These are phyloP conservation scores for Trichoderma arundinaceum DNA, from an alignment of 2,329 filamentous ascomycete species.

Conservation along the genomic window DNA sequence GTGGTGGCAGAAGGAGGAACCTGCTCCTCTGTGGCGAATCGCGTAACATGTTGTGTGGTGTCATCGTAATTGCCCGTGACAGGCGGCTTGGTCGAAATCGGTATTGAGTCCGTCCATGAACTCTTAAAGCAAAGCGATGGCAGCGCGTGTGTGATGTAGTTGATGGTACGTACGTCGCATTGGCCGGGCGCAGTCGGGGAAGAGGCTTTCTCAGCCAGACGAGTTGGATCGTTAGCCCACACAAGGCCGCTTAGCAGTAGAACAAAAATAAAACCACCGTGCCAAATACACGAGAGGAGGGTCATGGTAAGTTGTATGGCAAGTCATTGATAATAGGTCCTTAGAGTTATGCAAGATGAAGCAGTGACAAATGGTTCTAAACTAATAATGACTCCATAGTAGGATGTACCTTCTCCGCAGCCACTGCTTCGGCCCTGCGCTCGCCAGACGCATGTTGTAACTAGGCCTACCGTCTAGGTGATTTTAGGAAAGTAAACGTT, in stretches of 20 bases:
- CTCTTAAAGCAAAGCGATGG: conserved; percentile 76
- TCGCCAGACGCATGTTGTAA: not conserved
- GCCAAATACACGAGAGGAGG: conserved; percentile 24
- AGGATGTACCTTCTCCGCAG: conserved; percentile 4
- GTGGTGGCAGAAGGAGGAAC: not conserved
- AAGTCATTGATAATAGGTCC: conserved; percentile 21
- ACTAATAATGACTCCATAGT: not conserved
- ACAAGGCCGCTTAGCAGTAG: conserved; percentile 7
- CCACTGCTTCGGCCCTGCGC: not conserved
- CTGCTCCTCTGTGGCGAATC: conserved; percentile 4
- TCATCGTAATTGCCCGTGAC: not conserved
- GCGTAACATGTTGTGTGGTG: conserved; percentile 7
- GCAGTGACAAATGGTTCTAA: not conserved
- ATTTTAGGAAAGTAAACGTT: conserved; percentile 7
- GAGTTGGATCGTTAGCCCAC: conserved; percentile 9
- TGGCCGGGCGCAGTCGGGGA: conserved; percentile 13
- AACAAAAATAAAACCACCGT: conserved; percentile 2
- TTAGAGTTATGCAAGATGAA: not conserved
- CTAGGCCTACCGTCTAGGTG: not conserved
- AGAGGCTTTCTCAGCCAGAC: not conserved
- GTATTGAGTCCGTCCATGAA: conserved; percentile 54
- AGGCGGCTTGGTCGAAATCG: conserved; percentile 29
- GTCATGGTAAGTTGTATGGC: conserved; percentile 14
- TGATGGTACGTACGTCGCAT: conserved; percentile 70
- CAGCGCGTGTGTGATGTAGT: conserved; percentile 80